Conservation (phyloP, 1,139 yeast genomes). For the Meyerozyma guilliermondii region DNA sequence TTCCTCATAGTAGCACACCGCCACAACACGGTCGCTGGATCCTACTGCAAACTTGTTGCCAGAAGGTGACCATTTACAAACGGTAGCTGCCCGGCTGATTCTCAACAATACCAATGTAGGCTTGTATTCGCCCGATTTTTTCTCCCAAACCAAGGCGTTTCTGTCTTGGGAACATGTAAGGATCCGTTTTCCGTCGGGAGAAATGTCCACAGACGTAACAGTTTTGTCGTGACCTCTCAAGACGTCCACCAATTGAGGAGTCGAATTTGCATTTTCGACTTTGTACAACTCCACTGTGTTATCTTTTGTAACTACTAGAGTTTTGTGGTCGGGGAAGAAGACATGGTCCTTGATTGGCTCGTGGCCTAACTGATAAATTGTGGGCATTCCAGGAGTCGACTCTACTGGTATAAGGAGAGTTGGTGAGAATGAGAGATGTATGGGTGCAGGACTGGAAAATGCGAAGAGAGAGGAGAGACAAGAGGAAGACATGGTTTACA, state of each 20-base stretch:
- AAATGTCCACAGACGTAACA: slow-evolving; percentile 91
- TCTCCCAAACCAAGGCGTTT: slow-evolving; percentile 96
- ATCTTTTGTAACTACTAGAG: slow-evolving; percentile 79
- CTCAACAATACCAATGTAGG: slow-evolving; percentile 91
- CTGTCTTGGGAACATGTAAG: slow-evolving; percentile 98
- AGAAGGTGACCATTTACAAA: slow-evolving; percentile 89
- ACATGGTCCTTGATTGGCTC: slow-evolving; percentile 89
- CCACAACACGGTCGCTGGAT: slow-evolving; percentile 88
- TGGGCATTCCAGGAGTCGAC: slow-evolving; percentile 32
- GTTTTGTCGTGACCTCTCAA: slow-evolving; percentile 88
- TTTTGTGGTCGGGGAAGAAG: slow-evolving; percentile 62
- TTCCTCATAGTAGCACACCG: slow-evolving; percentile 91
- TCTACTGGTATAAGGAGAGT: slow-evolving; percentile 22
- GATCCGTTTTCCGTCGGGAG: slow-evolving; percentile 74
- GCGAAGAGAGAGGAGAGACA: no score
- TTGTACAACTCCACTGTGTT: slow-evolving; percentile 72
- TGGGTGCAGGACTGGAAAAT: no score
- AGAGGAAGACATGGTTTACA: no score
- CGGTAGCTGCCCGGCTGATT: slow-evolving; percentile 91
- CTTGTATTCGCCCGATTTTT: slow-evolving; percentile 45
- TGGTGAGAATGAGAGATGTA: neutral
- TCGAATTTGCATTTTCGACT: slow-evolving; percentile 25
- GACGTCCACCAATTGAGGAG: slow-evolving; percentile 52
- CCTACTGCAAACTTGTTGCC: slow-evolving; percentile 97
- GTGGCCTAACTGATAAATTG: slow-evolving; percentile 65